Evolutionary conservation across 352 stramenopile species (phyloP), one percentile per base, ranked within the genome.

Genomic region (Phytopythium ostracodes): DNA sequence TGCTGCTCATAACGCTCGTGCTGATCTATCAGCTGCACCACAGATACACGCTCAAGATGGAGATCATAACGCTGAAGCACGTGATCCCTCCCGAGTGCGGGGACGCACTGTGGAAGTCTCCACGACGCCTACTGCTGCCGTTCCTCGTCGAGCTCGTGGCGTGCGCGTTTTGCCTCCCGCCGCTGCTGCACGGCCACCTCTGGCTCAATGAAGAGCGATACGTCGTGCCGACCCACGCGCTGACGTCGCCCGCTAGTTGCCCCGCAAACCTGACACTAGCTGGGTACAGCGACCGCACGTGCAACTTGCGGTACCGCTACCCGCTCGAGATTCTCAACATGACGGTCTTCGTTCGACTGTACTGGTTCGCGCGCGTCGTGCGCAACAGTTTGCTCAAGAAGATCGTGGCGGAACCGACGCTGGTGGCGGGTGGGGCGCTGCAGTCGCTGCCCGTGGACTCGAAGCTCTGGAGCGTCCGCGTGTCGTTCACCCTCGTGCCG

Each of bases 311-410:
- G 15, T 89, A 89, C 51, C 60, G 59, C 10, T 89, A 89, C 36
- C 77, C 77, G 17, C 52, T 85, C 29, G 80, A 89, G 66, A 77
- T 89, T 8, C 43, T 86, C 27, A 89, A 89, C 64, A 77, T 89
- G 56, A 17, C 77, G 20, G 78, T 87, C 24, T 57, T 89, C 31
- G 54, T 81, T 31, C 78, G 80, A 24, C 67, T 89, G 17, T 89
- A 89, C 57, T 87, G 78, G 74, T 69, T 85, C 56, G 67, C 67
- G n/a, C 76, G 80, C 8, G 56, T 83, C 15, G 61, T 88, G 42
- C 78, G 78, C 31, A 87, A 87, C 64, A 65, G 68, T 12, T 46
- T 89, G 9, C 68, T 80, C 44, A 71, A 76, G 17, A 62, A 72
- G 55, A 27, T 84, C 10, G 62, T 76, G 22, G 49, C 57, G 0